Conservation (phyloP, 768 basidiomycete genomes). For the Macrolepiota fuliginosa region DNA sequence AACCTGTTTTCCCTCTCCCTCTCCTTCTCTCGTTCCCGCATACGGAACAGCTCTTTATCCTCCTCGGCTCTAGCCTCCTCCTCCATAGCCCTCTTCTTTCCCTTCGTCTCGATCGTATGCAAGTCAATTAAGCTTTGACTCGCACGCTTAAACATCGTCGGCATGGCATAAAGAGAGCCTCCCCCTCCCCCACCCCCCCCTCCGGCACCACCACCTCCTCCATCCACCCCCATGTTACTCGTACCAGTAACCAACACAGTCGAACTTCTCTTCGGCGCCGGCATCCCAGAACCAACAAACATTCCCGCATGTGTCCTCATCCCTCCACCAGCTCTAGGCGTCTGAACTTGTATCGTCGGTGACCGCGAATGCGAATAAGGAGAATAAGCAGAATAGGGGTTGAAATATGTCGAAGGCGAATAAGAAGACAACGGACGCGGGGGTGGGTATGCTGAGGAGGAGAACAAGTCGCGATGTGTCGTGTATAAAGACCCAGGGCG, state of each 20-base stretch:
- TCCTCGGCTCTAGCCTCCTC: constrained; percentile 17
- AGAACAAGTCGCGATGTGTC: not conserved
- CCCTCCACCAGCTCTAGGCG: constrained; percentile 13
- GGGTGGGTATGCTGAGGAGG: not conserved
- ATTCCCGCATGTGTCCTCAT: not conserved
- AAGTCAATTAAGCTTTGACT: constrained; percentile 69
- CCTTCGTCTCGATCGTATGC: constrained; percentile 28
- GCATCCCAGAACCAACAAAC: not conserved
- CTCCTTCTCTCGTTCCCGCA: constrained; percentile 25
- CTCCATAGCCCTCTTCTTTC: constrained; percentile 8
- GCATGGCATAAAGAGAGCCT: constrained; percentile 18
- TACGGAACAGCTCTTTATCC: constrained; percentile 27
- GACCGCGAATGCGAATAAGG: not conserved
- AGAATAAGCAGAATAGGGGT: not conserved
- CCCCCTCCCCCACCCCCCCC: not conserved
- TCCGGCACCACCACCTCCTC: constrained; percentile 11
- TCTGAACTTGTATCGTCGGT: constrained; percentile 7
- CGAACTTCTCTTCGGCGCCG: constrained; percentile 8
- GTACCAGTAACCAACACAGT: not conserved
- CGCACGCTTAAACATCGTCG: constrained; percentile 54
- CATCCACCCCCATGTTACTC: not conserved
- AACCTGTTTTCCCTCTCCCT: constrained; percentile 16
- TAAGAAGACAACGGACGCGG: not conserved
- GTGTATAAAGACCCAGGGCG: not conserved
- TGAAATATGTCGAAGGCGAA: not conserved